phyloP scores from a whole-genome alignment of 1,139 yeast species.

The Pichia inconspicua region DNA sequence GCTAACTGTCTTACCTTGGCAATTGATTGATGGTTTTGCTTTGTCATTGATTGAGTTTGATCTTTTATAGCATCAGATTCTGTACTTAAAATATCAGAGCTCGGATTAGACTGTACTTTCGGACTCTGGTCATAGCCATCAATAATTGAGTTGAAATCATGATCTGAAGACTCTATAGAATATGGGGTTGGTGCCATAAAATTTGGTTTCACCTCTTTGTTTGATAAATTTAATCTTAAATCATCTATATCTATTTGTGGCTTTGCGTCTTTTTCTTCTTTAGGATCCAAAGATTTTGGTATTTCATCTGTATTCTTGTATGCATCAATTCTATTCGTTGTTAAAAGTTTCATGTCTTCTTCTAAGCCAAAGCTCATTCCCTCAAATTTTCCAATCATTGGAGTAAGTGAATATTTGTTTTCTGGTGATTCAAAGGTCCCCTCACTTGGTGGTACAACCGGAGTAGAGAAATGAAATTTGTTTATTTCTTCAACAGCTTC shows the following conservation, averaged over 20 bases:
- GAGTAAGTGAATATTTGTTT: slow-evolving; percentile 4
- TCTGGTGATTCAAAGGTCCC: background rate
- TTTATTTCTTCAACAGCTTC: slow-evolving; percentile 6
- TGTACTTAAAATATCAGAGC: slow-evolving; percentile 3
- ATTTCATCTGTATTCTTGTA: slow-evolving; percentile 1
- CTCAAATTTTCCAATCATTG: slow-evolving; percentile 17
- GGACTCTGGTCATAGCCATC: slow-evolving; percentile 9
- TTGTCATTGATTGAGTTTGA: background rate
- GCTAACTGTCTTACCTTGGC: slow-evolving; percentile 13
- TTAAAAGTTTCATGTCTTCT: slow-evolving; percentile 11
- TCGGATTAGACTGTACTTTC: background rate
- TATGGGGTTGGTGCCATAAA: background rate
- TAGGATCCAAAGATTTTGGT: slow-evolving; percentile 1
- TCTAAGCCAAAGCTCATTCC: slow-evolving; percentile 9
- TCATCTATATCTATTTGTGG: background rate
- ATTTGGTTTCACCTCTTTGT: slow-evolving; percentile 5
- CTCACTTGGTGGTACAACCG: background rate
- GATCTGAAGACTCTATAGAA: slow-evolving; percentile 13
- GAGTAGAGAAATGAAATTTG: slow-evolving; percentile 11
- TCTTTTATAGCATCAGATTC: slow-evolving; percentile 2
- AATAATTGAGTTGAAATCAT: slow-evolving; percentile 21
- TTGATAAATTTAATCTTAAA: slow-evolving; percentile 3
- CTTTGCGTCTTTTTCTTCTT: background rate
- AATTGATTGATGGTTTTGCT: slow-evolving; percentile 7
- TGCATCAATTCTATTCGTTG: slow-evolving; percentile 9